A percentile compares a stretch with the other conserved stretches of the same genome.
phyloP scores from a whole-genome alignment of 345 rosid genomes.

The Cardamine resedifolia region DNA sequence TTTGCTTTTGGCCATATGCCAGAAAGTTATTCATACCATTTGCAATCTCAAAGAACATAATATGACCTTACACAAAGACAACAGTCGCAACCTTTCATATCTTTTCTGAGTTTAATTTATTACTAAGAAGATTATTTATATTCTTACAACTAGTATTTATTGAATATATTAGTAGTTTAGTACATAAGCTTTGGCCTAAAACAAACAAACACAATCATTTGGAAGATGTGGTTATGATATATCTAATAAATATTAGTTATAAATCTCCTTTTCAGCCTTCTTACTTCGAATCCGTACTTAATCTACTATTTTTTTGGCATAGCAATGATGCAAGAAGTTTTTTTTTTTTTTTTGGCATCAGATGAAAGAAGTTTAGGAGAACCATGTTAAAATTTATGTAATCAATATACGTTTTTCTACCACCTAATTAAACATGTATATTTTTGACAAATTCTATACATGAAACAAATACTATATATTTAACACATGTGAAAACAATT shows the following conservation, averaged over 20 bases:
- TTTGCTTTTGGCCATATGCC: conserved; percentile 27
- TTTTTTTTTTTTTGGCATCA: background rate
- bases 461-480: background rate
- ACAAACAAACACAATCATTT: conserved; percentile 19
- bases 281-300: background rate
- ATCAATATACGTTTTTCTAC: background rate
- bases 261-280: conserved; percentile 1
- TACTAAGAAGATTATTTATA: background rate
- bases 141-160: background rate
- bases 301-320: background rate
- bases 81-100: conserved; percentile 27
- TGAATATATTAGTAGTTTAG: background rate
- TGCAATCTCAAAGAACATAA: conserved; percentile 18
- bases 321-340: background rate
- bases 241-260: background rate
- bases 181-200: conserved; percentile 9
- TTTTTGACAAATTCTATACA: background rate
- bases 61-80: conserved; percentile 34
- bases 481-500: background rate
- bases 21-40: conserved; percentile 24
- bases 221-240: background rate
- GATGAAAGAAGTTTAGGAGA: background rate
- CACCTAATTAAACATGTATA: background rate
- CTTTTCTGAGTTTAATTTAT: no score
- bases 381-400: background rate